Conservation (phyloP, 148 eudicot genomes). For the Talinum fruticosum region DNA sequence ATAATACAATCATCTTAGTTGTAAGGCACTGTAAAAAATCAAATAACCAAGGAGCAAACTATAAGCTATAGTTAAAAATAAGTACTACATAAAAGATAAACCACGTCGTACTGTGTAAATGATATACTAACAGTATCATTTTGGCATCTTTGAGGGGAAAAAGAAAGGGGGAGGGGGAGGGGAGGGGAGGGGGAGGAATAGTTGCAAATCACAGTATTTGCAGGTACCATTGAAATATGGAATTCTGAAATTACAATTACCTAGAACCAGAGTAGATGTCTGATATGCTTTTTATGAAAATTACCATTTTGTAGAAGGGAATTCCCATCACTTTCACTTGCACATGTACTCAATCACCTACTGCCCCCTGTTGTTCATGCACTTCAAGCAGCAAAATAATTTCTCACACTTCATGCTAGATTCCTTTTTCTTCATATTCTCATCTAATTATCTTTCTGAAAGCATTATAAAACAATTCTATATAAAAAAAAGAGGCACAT, state of each 20-base stretch:
- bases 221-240: not conserved
- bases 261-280: not conserved
- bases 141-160: not conserved
- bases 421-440: slow-evolving; percentile 7
- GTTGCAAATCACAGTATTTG: no score
- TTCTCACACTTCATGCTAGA: slow-evolving; percentile 4
- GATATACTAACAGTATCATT: no score
- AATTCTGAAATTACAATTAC: not conserved
- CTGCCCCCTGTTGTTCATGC: slow-evolving; percentile 23
- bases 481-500: not conserved
- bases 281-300: slow-evolving; percentile 3
- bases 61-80: no score
- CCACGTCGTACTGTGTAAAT: no score
- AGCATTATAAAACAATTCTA: not conserved
- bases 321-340: slow-evolving; percentile 13
- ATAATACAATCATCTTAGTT: no score
- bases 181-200: not conserved
- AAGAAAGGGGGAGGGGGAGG: no score
- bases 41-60: no score
- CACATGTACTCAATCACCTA: slow-evolving; percentile 10
- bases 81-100: no score
- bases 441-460: slow-evolving; percentile 14
- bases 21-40: no score
- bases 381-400: slow-evolving; percentile 1
- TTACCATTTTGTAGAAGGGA: not conserved